A percentile compares a stretch with the other conserved stretches of the same genome.
Conservation (phyloP, 1,284 basidiomycete species). For the Cryptococcus hybrid region DNA sequence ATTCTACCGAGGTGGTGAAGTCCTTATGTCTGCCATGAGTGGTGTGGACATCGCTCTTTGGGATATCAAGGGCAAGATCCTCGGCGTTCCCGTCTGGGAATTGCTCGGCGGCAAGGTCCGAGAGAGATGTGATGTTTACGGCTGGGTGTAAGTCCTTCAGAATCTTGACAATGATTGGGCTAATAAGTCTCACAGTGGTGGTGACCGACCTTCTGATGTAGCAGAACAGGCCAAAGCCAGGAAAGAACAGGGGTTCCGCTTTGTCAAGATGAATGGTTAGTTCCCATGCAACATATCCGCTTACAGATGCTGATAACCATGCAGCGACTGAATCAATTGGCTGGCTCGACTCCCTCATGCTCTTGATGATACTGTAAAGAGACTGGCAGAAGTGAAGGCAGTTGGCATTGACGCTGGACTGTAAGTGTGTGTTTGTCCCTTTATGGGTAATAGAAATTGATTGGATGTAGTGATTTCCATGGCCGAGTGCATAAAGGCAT, state of each 20-base stretch:
- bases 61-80: constrained; percentile 77
- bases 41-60: constrained; percentile 23
- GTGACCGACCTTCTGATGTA: constrained; percentile 66
- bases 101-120: constrained; percentile 68
- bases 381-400: constrained; percentile 63
- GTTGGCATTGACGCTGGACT: constrained; percentile 64
- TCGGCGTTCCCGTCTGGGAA: constrained; percentile 72
- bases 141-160: constrained; percentile 33
- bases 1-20: constrained; percentile 69
- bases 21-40: constrained; percentile 45
- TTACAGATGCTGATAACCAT: no score
- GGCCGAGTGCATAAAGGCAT: constrained; percentile 65
- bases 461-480: constrained; percentile 50
- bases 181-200: constrained; percentile 52
- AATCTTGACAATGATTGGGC: not conserved
- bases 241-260: constrained; percentile 68
- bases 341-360: constrained; percentile 55
- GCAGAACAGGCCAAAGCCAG: constrained; percentile 61
- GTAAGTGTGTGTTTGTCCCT: constrained; percentile 15
- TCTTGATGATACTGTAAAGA: constrained; percentile 60
- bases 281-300: no score
- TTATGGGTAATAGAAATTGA: not conserved
- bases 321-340: constrained; percentile 44
- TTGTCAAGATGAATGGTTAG: constrained; percentile 66
- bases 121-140: constrained; percentile 47